These are phyloP conservation scores for Emmonsiellopsis sp. DNA, from an alignment of 2,329 filamentous ascomycete species.

Conservation along the genomic window DNA sequence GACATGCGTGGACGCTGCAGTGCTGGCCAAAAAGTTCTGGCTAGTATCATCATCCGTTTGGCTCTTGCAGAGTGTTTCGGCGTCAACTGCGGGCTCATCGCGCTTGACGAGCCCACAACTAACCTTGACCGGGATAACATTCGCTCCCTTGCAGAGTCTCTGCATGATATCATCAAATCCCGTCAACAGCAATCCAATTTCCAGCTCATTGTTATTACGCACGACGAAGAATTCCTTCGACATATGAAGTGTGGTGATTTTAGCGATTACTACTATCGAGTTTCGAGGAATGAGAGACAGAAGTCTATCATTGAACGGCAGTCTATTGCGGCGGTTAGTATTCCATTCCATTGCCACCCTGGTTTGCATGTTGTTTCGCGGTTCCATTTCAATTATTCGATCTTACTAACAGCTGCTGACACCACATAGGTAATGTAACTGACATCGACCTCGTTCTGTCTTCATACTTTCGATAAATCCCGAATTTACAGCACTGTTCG, in stretches of 20 bases:
- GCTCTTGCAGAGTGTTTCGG: constrained; percentile 95
- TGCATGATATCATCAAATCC: constrained; percentile 78
- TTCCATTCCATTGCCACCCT: not conserved
- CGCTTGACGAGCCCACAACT: constrained; percentile 93
- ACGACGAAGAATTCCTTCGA: constrained; percentile 91
- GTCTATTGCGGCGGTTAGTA: constrained; percentile 41
- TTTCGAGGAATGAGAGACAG: constrained; percentile 72
- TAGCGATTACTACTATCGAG: constrained; percentile 82
- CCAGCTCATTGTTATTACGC: constrained; percentile 96
- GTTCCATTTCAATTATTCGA: no score
- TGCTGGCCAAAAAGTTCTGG: constrained; percentile 91
- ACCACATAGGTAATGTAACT: constrained; percentile 4
- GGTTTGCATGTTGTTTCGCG: no score
- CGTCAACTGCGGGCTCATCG: constrained; percentile 89
- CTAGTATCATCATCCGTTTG: constrained; percentile 93
- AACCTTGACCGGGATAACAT: constrained; percentile 97
- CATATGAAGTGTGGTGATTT: constrained; percentile 94
- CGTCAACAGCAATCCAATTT: constrained; percentile 86
- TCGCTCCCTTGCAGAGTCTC: constrained; percentile 69
- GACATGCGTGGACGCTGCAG: constrained; percentile 98
- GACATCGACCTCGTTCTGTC: no score
- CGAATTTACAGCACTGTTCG: no score
- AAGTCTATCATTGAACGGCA: constrained; percentile 74
- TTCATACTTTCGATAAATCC: no score
- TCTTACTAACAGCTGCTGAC: no score